Conservation (phyloP, 1,284 basidiomycete genomes). For the Peniophora sp. region DNA sequence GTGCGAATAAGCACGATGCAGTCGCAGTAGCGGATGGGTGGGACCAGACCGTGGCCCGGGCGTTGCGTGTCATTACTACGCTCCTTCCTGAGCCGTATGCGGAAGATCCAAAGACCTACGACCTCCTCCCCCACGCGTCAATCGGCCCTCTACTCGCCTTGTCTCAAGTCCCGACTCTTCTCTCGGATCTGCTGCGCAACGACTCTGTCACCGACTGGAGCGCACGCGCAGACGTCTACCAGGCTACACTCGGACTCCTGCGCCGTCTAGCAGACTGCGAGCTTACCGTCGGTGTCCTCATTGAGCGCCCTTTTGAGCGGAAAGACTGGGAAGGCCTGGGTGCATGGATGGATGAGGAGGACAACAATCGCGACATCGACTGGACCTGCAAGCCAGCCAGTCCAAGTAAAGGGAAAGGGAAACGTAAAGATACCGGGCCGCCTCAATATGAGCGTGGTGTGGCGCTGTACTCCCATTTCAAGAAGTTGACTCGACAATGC, state of each 20-base stretch:
- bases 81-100: conserved; percentile 39
- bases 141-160: conserved; percentile 32
- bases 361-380: conserved; percentile 21
- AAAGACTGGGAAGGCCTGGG: conserved; percentile 33
- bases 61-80: conserved; percentile 28
- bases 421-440: neutral
- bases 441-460: conserved; percentile 22
- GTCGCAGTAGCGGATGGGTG: conserved; percentile 16
- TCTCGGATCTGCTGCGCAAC: conserved; percentile 40
- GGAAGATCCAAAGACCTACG: conserved; percentile 32
- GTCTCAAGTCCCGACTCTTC: conserved; percentile 38
- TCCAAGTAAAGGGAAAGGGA: conserved; percentile 2
- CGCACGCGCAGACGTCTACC: conserved; percentile 35
- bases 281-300: conserved; percentile 37
- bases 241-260: conserved; percentile 38
- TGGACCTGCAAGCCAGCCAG: conserved; percentile 24
- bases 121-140: conserved; percentile 40
- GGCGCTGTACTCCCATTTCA: conserved; percentile 43
- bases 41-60: conserved; percentile 33
- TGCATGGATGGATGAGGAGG: conserved; percentile 40
- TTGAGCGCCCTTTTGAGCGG: conserved; percentile 24
- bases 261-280: conserved; percentile 44
- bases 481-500: conserved; percentile 43
- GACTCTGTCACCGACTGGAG: conserved; percentile 50
- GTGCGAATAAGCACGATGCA: neutral